phyloP scores from a whole-genome alignment of 768 basidiomycete genomes.

The Boletus patriciae region DNA sequence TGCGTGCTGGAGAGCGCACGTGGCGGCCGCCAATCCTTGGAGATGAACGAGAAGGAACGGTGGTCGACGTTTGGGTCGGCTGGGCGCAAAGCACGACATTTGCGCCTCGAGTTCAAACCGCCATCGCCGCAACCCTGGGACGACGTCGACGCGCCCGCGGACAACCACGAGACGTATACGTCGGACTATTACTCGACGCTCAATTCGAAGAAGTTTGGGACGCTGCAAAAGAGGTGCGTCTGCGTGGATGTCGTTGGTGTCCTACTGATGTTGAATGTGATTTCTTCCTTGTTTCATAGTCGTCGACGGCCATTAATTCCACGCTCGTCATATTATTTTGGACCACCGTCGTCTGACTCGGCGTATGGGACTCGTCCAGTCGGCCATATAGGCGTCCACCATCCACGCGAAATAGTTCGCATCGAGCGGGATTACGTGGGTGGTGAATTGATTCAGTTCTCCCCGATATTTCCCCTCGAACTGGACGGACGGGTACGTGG shows the following conservation, averaged over 20 bases:
- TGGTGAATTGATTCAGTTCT: constrained; percentile 90
- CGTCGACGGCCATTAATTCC: constrained; percentile 56
- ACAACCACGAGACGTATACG: constrained; percentile 33
- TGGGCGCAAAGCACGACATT: constrained; percentile 40
- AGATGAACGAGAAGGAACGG: constrained; percentile 29
- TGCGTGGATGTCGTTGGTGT: not conserved
- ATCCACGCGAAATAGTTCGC: constrained; percentile 88
- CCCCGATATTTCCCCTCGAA: constrained; percentile 86
- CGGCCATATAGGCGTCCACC: constrained; percentile 85
- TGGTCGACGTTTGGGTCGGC: constrained; percentile 22
- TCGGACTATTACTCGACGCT: constrained; percentile 46
- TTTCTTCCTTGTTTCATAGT: constrained; percentile 30
- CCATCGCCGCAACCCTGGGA: constrained; percentile 72
- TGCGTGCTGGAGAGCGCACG: constrained; percentile 13
- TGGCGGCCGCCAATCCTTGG: constrained; percentile 7
- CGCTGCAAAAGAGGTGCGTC: constrained; percentile 47
- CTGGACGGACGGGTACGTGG: constrained; percentile 83
- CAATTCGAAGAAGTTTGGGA: constrained; percentile 43
- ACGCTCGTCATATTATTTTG: constrained; percentile 81
- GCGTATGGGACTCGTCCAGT: constrained; percentile 79
- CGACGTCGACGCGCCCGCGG: constrained; percentile 47
- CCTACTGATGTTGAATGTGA: not conserved
- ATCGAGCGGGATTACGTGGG: constrained; percentile 90
- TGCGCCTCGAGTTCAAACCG: constrained; percentile 50
- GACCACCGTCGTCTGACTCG: constrained; percentile 71